phyloP scores from a whole-genome alignment of 495 filamentous ascomycete genomes.

The Aspergillus sclerotioniger region DNA sequence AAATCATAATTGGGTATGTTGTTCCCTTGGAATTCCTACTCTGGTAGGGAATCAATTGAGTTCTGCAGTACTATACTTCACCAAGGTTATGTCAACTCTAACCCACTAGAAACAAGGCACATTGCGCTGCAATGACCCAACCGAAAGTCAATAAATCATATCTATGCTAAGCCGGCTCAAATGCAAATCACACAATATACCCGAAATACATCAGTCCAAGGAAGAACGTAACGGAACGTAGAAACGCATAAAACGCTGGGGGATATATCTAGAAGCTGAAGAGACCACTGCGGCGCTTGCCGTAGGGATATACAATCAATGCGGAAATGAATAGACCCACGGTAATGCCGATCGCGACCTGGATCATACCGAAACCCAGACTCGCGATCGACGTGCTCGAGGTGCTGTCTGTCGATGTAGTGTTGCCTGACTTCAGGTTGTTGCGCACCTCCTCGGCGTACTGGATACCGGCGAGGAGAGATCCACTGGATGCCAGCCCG shows the following conservation, averaged over 20 bases:
- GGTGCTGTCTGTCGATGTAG: slow-evolving; percentile 31
- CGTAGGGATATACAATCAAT: slow-evolving; percentile 81
- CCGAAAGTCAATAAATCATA: no score
- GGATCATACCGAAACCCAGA: slow-evolving; percentile 81
- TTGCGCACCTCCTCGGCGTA: slow-evolving; percentile 70
- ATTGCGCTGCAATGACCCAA: no score
- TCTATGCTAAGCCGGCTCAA: no score
- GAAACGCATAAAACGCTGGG: neutral
- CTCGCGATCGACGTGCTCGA: slow-evolving; percentile 62
- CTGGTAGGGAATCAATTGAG: no score
- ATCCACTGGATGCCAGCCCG: slow-evolving; percentile 79
- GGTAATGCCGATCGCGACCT: slow-evolving; percentile 90
- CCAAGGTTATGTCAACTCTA: no score
- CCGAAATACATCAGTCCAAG: no score
- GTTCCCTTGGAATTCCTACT: no score
- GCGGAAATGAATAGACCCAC: slow-evolving; percentile 85
- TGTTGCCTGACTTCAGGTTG: slow-evolving; percentile 46
- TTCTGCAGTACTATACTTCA: no score
- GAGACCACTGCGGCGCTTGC: slow-evolving; percentile 81
- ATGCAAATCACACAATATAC: no score
- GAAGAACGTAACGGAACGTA: no score
- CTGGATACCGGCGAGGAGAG: slow-evolving; percentile 71
- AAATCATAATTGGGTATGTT: no score
- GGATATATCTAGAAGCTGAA: slow-evolving; percentile 76
- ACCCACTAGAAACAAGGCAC: no score